Evolutionary conservation across 2,329 filamentous ascomycete species (phyloP), one percentile per base, ranked within the genome.

Genomic region (Aspergillus melleus): DNA sequence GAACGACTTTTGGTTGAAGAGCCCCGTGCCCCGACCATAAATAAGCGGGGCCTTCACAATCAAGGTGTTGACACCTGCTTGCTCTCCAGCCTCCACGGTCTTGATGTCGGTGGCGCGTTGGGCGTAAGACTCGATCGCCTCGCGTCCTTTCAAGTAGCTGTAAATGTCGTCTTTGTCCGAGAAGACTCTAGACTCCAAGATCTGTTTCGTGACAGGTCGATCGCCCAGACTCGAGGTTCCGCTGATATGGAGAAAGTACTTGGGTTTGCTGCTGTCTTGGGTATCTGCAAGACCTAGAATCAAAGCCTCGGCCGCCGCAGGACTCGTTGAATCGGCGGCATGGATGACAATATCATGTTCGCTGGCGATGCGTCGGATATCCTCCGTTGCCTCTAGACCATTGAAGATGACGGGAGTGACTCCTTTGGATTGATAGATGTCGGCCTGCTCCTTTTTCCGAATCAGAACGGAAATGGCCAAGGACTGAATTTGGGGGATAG

Each of bases 31-130:
- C 12, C 26, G 32, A 14, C 82, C 82, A 64, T 79, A 85, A 51
- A 85, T 80, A 3, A 76, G 75, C 0, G 80, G 80, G 0, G 75
- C 71, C 74, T 80, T 81, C 49, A 84, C 70, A 51, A 82, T 74
- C 49, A 78, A 71, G 0, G 81, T 80, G 58, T 77, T 76, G 2
- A 85, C 76, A 3, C 75, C 74, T 0, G 72, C 49, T 19, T 72
- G 68, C 16, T 78, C 61, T 1, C 79, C 79, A 0, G 68, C 66
- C 6, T 79, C 72, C 1, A 82, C 64, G 12, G 82, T 77, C 3
- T 70, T 68, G 6, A 84, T 62, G 58, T 83, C 80, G 2, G 78
- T 75, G 0, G 75, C 77, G 12, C 82, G 78, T 63, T 82, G 81
- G 1, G 65, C 61, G 58, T 82, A 82, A 0, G 70, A 60, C 20